Percentiles rank a stretch among this genome's conserved stretches.
Conservation (phyloP, 352 stramenopile species). For the Phytophthora cactorum region DNA sequence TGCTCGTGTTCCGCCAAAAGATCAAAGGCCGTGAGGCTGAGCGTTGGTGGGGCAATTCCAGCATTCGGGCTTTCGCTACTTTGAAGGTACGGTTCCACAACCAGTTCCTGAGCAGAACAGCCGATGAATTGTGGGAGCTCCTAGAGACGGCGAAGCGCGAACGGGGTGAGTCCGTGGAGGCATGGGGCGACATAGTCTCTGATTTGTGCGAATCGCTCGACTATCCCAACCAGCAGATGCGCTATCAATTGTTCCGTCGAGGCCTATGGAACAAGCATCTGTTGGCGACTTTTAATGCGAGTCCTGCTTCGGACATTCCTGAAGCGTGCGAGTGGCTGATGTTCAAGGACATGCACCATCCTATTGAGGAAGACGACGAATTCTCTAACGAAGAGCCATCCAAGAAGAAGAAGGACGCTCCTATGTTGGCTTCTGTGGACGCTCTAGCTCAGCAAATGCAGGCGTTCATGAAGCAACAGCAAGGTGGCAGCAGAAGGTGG, state of each 20-base stretch:
- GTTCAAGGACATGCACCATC: not conserved
- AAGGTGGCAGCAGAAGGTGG: not conserved
- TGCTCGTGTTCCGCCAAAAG: not conserved
- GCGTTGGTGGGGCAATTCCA: not conserved
- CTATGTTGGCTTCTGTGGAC: not conserved
- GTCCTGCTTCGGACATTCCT: not conserved
- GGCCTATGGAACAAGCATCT: not conserved
- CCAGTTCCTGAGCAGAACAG: not conserved
- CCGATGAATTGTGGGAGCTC: not conserved
- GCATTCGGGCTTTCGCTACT: not conserved
- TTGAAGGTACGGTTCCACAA: not conserved
- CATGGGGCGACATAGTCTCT: not conserved
- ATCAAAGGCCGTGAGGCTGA: not conserved
- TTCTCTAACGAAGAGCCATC: not conserved
- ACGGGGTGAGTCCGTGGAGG: not conserved
- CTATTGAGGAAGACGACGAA: not conserved
- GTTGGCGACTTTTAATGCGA: not conserved
- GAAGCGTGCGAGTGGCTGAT: not conserved
- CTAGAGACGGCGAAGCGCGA: not conserved
- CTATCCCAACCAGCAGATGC: not conserved
- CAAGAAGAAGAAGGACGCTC: not conserved
- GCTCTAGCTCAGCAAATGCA: not conserved
- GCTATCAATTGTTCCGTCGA: not conserved
- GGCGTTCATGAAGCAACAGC: not conserved
- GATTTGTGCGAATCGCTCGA: not conserved